These are phyloP conservation scores for Aspergillus cristatus DNA, from an alignment of 495 filamentous ascomycete genomes.

Conservation along the genomic window DNA sequence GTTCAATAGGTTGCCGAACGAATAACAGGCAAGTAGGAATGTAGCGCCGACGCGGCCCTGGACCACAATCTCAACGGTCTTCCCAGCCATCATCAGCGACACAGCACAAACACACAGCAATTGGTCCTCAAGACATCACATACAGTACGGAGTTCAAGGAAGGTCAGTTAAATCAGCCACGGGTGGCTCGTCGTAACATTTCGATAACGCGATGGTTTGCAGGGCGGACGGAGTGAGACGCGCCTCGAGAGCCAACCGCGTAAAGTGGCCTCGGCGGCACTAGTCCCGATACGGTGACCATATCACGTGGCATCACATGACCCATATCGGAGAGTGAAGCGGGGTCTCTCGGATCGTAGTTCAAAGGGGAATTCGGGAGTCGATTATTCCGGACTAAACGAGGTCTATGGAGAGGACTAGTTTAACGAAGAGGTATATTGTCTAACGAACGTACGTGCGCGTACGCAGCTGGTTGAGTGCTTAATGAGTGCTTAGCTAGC, in stretches of 20 bases:
- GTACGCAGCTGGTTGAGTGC: no score
- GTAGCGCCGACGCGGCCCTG: slow-evolving; percentile 8
- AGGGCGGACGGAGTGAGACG: slow-evolving; percentile 10
- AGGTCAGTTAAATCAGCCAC: slow-evolving; percentile 13
- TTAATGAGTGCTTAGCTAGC: no score
- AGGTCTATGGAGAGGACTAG: no score
- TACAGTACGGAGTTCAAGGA: slow-evolving; percentile 1
- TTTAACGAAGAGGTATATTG: no score
- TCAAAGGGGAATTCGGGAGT: no score
- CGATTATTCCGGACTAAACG: no score
- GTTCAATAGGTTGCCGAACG: slow-evolving; percentile 14
- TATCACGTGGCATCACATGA: slow-evolving; percentile 25
- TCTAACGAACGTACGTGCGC: no score
- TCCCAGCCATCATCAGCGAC: slow-evolving; percentile 8
- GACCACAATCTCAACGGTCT: slow-evolving; percentile 2
- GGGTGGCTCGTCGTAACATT: slow-evolving; percentile 15
- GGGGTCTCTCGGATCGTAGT: no score
- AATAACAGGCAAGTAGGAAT: slow-evolving; percentile 7
- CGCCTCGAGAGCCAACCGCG: slow-evolving; percentile 14
- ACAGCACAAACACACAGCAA: neutral
- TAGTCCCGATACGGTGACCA: slow-evolving; percentile 14
- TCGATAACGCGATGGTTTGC: slow-evolving; percentile 18
- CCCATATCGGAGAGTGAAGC: slow-evolving; percentile 6
- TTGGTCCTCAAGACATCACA: neutral
- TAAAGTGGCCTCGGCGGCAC: slow-evolving; percentile 17